These are phyloP conservation scores for Coemansia brasiliensis DNA, from an alignment of 192 early-diverging fungal species.

Conservation along the genomic window DNA sequence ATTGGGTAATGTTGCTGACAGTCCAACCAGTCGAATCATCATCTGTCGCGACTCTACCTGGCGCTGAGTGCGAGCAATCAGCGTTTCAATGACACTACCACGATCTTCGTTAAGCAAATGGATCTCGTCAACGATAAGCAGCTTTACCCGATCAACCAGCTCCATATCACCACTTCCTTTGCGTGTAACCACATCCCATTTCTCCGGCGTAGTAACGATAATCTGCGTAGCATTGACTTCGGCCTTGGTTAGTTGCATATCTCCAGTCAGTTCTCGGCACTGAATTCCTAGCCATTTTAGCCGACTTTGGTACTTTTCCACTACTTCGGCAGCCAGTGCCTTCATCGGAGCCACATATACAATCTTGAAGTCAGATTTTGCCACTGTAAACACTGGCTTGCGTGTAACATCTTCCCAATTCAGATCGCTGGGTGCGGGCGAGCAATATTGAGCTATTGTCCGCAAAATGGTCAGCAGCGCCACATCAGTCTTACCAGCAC, in stretches of 20 bases:
- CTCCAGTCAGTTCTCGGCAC: constrained; percentile 93
- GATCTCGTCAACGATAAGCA: constrained; percentile 97
- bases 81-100: constrained; percentile 93
- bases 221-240: constrained; percentile 94
- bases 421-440: constrained; percentile 56
- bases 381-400: constrained; percentile 61
- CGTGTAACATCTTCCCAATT: constrained; percentile 16
- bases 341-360: constrained; percentile 99
- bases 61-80: constrained; percentile 91
- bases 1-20: constrained; percentile 98
- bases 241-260: constrained; percentile 96
- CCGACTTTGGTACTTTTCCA: constrained; percentile 84
- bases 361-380: constrained; percentile 93
- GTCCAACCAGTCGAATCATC: constrained; percentile 93
- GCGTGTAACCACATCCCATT: constrained; percentile 99
- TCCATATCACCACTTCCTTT: constrained; percentile 95
- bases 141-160: constrained; percentile 81
- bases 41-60: constrained; percentile 90
- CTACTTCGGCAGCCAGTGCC: constrained; percentile 93
- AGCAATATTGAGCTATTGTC: constrained; percentile 72
- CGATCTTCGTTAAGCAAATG: constrained; percentile 96
- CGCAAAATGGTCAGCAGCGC: constrained; percentile 92
- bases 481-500: constrained; percentile 97
- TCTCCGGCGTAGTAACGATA: constrained; percentile 99
- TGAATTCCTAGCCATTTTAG: constrained; percentile 81